phyloP scores from a whole-genome alignment of 805 yeast genomes.

The Candida wancherniae region DNA sequence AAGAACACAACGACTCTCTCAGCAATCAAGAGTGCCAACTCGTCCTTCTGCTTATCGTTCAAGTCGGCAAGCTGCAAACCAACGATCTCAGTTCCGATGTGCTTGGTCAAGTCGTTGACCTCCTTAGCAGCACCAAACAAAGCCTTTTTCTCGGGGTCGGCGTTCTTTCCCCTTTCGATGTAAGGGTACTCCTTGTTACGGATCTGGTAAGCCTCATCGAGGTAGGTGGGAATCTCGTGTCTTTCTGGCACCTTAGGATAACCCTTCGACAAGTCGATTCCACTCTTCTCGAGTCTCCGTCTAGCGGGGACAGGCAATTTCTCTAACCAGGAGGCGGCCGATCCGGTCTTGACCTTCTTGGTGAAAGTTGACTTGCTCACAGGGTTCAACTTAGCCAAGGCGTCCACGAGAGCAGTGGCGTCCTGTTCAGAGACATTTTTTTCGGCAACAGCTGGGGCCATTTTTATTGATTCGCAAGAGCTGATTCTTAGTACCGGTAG shows the following conservation, averaged over 20 bases:
- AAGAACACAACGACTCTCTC: constrained; percentile 29
- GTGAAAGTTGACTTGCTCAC: constrained; percentile 10
- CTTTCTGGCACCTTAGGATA: constrained; percentile 23
- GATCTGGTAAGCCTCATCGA: constrained; percentile 24
- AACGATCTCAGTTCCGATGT: constrained; percentile 28
- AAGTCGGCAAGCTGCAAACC: constrained; percentile 28
- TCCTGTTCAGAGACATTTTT: background rate
- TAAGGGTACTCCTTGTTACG: constrained; percentile 22
- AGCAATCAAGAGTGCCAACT: constrained; percentile 27
- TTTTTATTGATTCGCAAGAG: too few relatives aligned
- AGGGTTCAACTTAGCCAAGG: constrained; percentile 10
- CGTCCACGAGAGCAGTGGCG: constrained; percentile 5
- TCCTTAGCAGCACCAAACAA: constrained; percentile 28
- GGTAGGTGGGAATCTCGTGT: constrained; percentile 21
- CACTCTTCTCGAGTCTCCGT: constrained; percentile 20
- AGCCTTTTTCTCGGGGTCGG: constrained; percentile 29
- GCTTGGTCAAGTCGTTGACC: constrained; percentile 27
- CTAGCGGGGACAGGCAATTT: constrained; percentile 21
- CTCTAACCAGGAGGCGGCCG: constrained; percentile 15
- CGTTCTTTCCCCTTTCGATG: constrained; percentile 24
- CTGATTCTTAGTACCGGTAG: too few relatives aligned
- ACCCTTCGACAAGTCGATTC: constrained; percentile 24
- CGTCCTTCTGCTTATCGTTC: constrained; percentile 26
- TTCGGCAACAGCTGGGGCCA: constrained; percentile 1
- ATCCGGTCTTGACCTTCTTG: constrained; percentile 11